phyloP scores from a whole-genome alignment of 805 yeast genomes.

The Alloascoidea hylecoeti region DNA sequence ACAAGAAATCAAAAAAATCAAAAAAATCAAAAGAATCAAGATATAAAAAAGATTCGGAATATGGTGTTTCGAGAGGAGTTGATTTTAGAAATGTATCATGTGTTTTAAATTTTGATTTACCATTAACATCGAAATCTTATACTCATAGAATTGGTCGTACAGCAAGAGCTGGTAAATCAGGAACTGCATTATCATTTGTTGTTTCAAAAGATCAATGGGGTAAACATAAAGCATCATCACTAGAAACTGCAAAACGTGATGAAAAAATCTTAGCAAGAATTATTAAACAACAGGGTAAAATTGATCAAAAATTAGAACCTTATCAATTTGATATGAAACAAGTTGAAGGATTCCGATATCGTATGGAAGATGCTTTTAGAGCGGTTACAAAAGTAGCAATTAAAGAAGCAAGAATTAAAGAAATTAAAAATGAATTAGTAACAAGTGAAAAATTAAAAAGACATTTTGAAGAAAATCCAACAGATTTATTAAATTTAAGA shows the following conservation, averaged over 20 bases:
- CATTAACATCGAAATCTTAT: constrained; percentile 77
- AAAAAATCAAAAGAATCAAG: constrained; percentile 12
- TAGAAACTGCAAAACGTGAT: constrained; percentile 62
- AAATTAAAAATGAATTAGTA: constrained; percentile 73
- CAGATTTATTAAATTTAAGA: constrained; percentile 75
- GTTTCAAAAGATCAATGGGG: constrained; percentile 77
- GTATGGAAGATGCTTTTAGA: constrained; percentile 95
- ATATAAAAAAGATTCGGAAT: constrained; percentile 50
- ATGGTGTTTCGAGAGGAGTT: constrained; percentile 93
- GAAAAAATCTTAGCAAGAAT: constrained; percentile 75
- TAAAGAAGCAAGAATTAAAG: constrained; percentile 87
- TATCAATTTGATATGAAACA: constrained; percentile 86
- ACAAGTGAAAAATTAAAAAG: constrained; percentile 84
- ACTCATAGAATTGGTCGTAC: constrained; percentile 94
- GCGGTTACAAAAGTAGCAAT: constrained; percentile 83
- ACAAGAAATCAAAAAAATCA: constrained; percentile 6
- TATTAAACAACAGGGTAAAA: constrained; percentile 56
- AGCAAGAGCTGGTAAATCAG: constrained; percentile 93
- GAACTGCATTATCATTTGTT: constrained; percentile 88
- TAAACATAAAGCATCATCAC: constrained; percentile 70
- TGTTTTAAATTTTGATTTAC: constrained; percentile 89
- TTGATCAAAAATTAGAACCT: constrained; percentile 68
- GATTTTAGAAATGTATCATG: constrained; percentile 95
- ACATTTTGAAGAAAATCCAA: constrained; percentile 95
- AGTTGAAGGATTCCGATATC: constrained; percentile 88